Percentiles rank a stretch among this genome's conserved stretches.
These are phyloP conservation scores for Ceratocystis albifundus DNA, from an alignment of 2,329 filamentous ascomycete species.

Conservation along the genomic window DNA sequence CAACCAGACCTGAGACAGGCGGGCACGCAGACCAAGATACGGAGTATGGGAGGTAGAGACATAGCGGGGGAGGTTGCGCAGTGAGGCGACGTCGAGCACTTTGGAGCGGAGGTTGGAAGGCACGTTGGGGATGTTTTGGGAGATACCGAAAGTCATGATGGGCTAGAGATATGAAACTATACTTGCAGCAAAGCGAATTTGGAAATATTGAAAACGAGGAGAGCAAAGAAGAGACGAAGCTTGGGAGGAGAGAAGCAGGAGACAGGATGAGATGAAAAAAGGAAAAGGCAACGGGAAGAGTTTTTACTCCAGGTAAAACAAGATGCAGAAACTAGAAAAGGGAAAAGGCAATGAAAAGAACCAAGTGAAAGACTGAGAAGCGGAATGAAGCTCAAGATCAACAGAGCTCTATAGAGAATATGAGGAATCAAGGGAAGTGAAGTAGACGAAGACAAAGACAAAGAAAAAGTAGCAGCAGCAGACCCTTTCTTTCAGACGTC, in stretches of 20 bases:
- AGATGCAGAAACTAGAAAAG: background rate
- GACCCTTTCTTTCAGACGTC: background rate
- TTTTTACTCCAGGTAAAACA: background rate
- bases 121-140: conserved; percentile 25
- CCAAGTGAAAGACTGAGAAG: background rate
- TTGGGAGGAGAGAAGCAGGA: background rate
- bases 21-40: conserved; percentile 79
- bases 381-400: background rate
- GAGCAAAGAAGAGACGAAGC: conserved; percentile 1
- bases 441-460: background rate
- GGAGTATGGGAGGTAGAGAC: conserved; percentile 61
- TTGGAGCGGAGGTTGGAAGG: conserved; percentile 32
- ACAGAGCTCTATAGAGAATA: background rate
- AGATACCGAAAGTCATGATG: conserved; percentile 7
- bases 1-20: conserved; percentile 92
- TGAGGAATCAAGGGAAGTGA: background rate
- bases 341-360: background rate
- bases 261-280: background rate
- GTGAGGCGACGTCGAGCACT: conserved; percentile 31
- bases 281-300: background rate
- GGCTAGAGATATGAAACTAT: background rate
- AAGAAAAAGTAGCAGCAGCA: background rate
- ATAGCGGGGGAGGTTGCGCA: conserved; percentile 35
- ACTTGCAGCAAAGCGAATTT: background rate
- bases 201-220: background rate